phyloP scores from a whole-genome alignment of 257 asterid species.

The Phtheirospermum japonicum region DNA sequence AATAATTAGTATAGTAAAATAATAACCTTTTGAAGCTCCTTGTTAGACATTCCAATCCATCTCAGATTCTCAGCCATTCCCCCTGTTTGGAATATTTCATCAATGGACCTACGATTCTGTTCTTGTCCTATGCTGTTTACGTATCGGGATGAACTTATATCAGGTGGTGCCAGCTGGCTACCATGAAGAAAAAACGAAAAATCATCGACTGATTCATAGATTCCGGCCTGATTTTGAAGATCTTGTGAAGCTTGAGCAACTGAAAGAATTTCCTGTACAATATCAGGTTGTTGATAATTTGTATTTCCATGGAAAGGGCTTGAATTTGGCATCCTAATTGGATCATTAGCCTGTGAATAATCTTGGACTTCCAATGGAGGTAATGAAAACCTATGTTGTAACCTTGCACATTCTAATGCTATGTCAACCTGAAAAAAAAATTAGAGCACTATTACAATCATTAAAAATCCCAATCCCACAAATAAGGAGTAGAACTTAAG shows the following conservation, averaged over 20 bases:
- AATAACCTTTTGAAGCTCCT: conserved; percentile 50
- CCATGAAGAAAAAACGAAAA: conserved; percentile 53
- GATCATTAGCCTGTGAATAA: conserved; percentile 37
- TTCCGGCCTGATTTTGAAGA: neutral
- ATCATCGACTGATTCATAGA: conserved; percentile 32
- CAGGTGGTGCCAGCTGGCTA: conserved; percentile 32
- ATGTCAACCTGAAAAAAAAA: conserved; percentile 56
- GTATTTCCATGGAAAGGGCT: conserved; percentile 34
- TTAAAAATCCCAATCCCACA: neutral
- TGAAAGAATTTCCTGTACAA: too few species aligned
- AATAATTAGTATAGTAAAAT: neutral
- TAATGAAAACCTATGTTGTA: conserved; percentile 66
- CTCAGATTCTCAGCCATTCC: conserved; percentile 69
- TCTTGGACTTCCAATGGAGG: conserved; percentile 82
- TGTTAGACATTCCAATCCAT: conserved; percentile 61
- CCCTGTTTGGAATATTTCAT: conserved; percentile 42
- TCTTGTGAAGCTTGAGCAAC: too few species aligned
- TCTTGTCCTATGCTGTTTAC: conserved; percentile 39
- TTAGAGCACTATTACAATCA: neutral
- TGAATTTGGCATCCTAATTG: conserved; percentile 31
- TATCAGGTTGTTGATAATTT: conserved; percentile 43
- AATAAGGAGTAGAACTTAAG: too few species aligned
- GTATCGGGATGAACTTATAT: conserved; percentile 33
- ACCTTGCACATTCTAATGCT: conserved; percentile 85
- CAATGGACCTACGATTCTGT: conserved; percentile 36